Base-by-base conservation (phyloP, 129 eudicot species). In the Flaveria sonorensis region DNA sequence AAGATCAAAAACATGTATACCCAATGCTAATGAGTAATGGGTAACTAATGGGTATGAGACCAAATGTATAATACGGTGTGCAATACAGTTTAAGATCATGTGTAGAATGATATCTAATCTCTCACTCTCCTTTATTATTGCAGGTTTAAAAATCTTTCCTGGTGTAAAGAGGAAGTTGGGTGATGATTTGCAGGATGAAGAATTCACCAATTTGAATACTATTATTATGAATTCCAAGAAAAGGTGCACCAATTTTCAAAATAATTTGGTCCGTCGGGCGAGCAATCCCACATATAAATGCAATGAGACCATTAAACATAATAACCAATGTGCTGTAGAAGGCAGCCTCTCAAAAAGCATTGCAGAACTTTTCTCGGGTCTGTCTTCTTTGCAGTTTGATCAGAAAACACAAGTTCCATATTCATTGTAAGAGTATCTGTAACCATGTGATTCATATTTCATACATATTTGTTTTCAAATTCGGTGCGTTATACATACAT, bases 331-430 rank as follows among this genome's bases (percentile, higher is more conserved):
- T 87, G 91, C 93, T 11, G 86, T 94, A 40, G 99, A 94, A 83
- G 96, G 97, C 46, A 89, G 92, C 77, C 87, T 93, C 50, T 81
- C 97, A 14, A 94, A 89, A 84, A 96, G 98, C 18, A 87, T 94
- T 77, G 96, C 97, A 0, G 97, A 90, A 30, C 93, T 94, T 42
- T 81, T 91, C 45, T 84, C 96, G 0, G 57, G 85, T 2, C 85
- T 70, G 53, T 81, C 97, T 2, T 76, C 86, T 81, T 77, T 84
- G 75, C 88, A 89, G 79, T 77, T 86, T 83, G 88, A 85, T 47
- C 77, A 70, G 21, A 86, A 89, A 65, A 83, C 86, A 26, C 76
- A 87, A 69, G 87, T 89, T 75, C 75, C 92, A 40, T 89, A 77
- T 39, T 72, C 86, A 45, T 64, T 63, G 48, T 79, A 60, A 60